Percentiles rank a stretch among this genome's conserved stretches.
phyloP scores from a whole-genome alignment of 352 stramenopile species.

The Globisporangium splendens region DNA sequence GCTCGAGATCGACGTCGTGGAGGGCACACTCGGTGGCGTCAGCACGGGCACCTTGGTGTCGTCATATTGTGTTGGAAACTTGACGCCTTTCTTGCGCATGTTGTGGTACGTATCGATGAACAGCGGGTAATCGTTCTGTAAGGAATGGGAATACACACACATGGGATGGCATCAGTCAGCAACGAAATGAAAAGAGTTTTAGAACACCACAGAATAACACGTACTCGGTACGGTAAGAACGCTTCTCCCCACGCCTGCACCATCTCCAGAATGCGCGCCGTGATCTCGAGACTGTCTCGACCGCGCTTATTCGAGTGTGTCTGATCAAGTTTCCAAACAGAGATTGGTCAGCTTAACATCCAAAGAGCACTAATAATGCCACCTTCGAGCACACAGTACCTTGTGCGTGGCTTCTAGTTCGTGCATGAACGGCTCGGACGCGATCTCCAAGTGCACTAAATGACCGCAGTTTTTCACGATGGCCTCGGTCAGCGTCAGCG shows the following conservation, averaged over 20 bases:
- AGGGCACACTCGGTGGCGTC: conserved; percentile 24
- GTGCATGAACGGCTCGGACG: conserved; percentile 62
- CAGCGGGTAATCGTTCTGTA: conserved; percentile 64
- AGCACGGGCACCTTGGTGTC: conserved; percentile 60
- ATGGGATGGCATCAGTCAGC: too few relatives aligned
- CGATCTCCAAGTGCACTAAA: conserved; percentile 67
- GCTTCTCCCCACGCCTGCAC: conserved; percentile 78
- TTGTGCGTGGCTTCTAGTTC: conserved; percentile 74
- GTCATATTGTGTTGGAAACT: conserved; percentile 78
- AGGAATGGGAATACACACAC: neutral
- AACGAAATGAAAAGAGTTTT: conserved; percentile 1
- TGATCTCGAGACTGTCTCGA: conserved; percentile 72
- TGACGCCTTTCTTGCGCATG: conserved; percentile 73
- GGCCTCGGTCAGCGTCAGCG: conserved; percentile 63
- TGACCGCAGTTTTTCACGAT: conserved; percentile 78
- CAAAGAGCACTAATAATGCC: too few relatives aligned
- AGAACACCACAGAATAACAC: neutral
- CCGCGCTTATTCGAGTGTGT: conserved; percentile 61
- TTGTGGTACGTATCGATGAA: conserved; percentile 86
- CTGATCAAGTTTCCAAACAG: conserved; percentile 14
- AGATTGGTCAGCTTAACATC: neutral
- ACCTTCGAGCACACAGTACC: conserved; percentile 15
- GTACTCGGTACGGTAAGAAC: conserved; percentile 61
- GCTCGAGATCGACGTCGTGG: conserved; percentile 43
- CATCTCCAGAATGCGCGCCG: conserved; percentile 63